These are phyloP conservation scores for Phaeosphaeriaceae sp. DNA, from an alignment of 2,329 filamentous ascomycete species.

Conservation along the genomic window DNA sequence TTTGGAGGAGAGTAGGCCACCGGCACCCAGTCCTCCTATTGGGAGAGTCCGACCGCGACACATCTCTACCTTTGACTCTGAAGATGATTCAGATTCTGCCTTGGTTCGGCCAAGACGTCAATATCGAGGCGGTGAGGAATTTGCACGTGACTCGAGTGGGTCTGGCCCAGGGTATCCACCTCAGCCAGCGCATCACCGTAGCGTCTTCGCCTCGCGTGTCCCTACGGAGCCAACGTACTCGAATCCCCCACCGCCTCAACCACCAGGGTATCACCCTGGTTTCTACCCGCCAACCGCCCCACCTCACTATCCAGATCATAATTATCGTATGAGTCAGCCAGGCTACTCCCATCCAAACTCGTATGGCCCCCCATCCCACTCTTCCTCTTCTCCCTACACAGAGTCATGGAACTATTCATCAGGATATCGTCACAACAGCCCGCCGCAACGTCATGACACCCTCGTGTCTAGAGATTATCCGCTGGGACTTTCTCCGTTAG, in stretches of 20 bases:
- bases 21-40: constrained; percentile 44
- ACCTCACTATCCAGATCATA: constrained; percentile 43
- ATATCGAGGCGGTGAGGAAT: constrained; percentile 36
- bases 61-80: constrained; percentile 39
- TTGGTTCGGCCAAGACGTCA: constrained; percentile 37
- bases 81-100: constrained; percentile 41
- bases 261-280: constrained; percentile 53
- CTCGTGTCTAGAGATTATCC: constrained; percentile 44
- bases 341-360: constrained; percentile 39
- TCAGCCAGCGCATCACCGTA: constrained; percentile 36
- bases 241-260: constrained; percentile 74
- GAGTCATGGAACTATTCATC: constrained; percentile 45
- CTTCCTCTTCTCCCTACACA: constrained; percentile 46
- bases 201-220: constrained; percentile 45
- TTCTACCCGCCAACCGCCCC: constrained; percentile 45
- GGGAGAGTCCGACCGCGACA: constrained; percentile 37
- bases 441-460: constrained; percentile 47
- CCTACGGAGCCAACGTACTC: constrained; percentile 42
- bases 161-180: constrained; percentile 27
- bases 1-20: constrained; percentile 41
- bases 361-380: constrained; percentile 45
- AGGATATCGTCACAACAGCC: constrained; percentile 43
- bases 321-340: constrained; percentile 43
- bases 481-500: constrained; percentile 33
- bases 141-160: constrained; percentile 33